Evolutionary conservation across 2,329 filamentous ascomycete species (phyloP).

Genomic region (Truncatella angustata): DNA sequence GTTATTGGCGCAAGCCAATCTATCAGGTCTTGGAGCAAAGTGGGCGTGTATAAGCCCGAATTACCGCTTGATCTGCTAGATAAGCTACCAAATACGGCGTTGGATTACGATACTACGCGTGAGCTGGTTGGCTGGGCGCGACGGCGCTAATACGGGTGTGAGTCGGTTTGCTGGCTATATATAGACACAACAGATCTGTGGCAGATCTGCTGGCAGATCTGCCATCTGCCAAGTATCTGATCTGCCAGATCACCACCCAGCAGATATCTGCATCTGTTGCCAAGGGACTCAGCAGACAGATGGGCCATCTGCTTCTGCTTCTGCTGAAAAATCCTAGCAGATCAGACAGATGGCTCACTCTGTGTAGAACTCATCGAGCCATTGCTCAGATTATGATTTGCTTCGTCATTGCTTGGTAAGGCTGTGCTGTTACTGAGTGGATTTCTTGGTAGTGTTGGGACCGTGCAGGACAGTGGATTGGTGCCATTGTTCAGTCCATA

Average conservation of each 20-base stretch:
- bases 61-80: constrained; percentile 4
- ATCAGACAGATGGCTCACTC: constrained; percentile 3
- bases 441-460: too few species aligned
- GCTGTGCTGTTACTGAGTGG: too few species aligned
- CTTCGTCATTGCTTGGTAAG: too few species aligned
- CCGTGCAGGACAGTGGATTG: too few species aligned
- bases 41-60: background rate
- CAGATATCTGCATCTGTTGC: constrained; percentile 3
- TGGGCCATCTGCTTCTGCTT: constrained; percentile 2
- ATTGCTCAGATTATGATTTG: too few species aligned
- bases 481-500: too few species aligned
- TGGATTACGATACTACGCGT: background rate
- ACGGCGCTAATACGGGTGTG: constrained; percentile 2
- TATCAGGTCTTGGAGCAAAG: constrained; percentile 1
- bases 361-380: too few species aligned
- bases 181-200: background rate
- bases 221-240: constrained; percentile 2
- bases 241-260: background rate
- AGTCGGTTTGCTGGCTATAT: constrained; percentile 2
- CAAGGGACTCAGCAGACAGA: constrained; percentile 1
- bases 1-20: background rate
- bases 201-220: background rate
- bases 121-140: background rate
- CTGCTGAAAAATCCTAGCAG: constrained; percentile 1
- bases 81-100: background rate